These are phyloP conservation scores for Cutaneotrichosporon sp. DNA, from an alignment of 1,284 basidiomycete genomes.

Conservation along the genomic window DNA sequence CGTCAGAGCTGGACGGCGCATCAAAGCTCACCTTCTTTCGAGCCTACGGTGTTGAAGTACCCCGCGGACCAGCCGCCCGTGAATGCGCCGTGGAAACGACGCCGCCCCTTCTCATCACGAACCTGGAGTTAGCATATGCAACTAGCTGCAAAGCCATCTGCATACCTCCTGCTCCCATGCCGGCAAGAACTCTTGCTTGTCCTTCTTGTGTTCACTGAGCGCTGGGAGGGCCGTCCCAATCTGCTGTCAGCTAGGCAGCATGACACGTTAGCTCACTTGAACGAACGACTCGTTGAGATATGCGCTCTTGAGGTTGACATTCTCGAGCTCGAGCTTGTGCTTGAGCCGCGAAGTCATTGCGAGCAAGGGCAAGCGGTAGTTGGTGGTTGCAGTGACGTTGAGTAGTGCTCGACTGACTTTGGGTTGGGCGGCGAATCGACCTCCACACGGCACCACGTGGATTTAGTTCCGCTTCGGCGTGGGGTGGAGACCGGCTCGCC, in stretches of 20 bases:
- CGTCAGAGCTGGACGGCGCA: slow-evolving; percentile 14
- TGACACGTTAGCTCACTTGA: slow-evolving; percentile 63
- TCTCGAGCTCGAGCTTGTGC: slow-evolving; percentile 73
- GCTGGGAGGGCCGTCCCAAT: slow-evolving; percentile 90
- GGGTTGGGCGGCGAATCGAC: not conserved
- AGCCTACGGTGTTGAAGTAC: slow-evolving; percentile 95
- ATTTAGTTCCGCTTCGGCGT: slow-evolving; percentile 4
- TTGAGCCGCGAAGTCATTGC: slow-evolving; percentile 59
- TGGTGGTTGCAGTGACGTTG: not conserved
- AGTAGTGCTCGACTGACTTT: not conserved
- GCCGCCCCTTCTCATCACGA: slow-evolving; percentile 88
- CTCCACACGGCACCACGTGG: slow-evolving; percentile 3
- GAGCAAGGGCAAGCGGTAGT: slow-evolving; percentile 1
- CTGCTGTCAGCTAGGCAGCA: slow-evolving; percentile 39
- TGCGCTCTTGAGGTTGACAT: slow-evolving; percentile 70
- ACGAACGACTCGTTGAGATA: slow-evolving; percentile 86
- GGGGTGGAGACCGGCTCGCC: not conserved
- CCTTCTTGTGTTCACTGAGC: slow-evolving; percentile 77
- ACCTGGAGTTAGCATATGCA: slow-evolving; percentile 60
- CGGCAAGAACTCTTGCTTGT: slow-evolving; percentile 90
- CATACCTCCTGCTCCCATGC: slow-evolving; percentile 94
- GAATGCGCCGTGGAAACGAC: slow-evolving; percentile 94
- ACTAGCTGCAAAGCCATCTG: not conserved
- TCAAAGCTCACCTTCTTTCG: slow-evolving; percentile 74
- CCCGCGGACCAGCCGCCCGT: slow-evolving; percentile 97